phyloP scores from a whole-genome alignment of 768 basidiomycete genomes.

The Hericium rajendrae region DNA sequence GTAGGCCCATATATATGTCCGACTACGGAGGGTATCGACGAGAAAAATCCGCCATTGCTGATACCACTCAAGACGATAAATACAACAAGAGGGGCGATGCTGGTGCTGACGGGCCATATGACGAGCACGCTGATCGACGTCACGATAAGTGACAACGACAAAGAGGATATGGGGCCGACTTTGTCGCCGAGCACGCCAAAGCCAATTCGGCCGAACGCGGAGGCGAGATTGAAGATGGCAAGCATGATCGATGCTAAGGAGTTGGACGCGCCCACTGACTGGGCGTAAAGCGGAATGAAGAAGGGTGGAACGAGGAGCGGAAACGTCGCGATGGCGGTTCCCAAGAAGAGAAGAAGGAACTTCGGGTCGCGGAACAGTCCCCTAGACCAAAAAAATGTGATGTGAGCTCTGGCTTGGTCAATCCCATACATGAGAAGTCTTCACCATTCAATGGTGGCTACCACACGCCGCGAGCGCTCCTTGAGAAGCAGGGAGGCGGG shows the following conservation, averaged over 20 bases:
- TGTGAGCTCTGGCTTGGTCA: neutral
- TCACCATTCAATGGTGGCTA: constrained; percentile 18
- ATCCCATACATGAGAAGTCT: too few species aligned
- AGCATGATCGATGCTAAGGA: constrained; percentile 21
- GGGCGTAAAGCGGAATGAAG: constrained; percentile 28
- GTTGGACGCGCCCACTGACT: constrained; percentile 18
- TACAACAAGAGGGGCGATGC: constrained; percentile 17
- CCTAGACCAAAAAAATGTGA: constrained; percentile 8
- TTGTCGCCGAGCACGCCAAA: constrained; percentile 21
- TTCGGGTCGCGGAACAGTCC: constrained; percentile 22
- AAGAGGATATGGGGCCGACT: constrained; percentile 22
- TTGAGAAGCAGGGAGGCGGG: constrained; percentile 21
- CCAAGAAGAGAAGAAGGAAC: constrained; percentile 21
- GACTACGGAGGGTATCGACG: constrained; percentile 24
- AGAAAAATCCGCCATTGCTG: constrained; percentile 26
- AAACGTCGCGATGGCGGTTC: constrained; percentile 25
- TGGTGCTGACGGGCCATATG: constrained; percentile 14
- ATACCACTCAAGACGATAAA: constrained; percentile 21
- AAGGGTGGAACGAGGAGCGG: constrained; percentile 28
- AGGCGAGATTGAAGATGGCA: constrained; percentile 26
- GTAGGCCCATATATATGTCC: constrained; percentile 21
- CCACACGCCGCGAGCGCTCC: constrained; percentile 15
- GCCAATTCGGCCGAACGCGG: constrained; percentile 23
- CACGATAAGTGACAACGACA: constrained; percentile 20
- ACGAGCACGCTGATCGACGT: constrained; percentile 22